Conservation (phyloP, 2,329 filamentous ascomycete species). For the Hymenoscyphus repandus region DNA sequence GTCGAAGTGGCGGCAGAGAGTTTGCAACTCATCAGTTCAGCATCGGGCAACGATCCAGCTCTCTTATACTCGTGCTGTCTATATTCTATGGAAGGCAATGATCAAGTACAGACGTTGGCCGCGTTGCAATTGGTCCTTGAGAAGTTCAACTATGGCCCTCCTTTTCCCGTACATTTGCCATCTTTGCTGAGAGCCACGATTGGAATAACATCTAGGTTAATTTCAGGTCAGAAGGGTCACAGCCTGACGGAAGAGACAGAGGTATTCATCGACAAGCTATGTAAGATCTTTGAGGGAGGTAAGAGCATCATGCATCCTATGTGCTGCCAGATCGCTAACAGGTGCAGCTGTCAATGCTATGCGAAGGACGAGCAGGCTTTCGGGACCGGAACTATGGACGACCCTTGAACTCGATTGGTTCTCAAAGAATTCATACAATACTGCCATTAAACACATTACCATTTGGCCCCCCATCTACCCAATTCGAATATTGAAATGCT, state of each 20-base stretch:
- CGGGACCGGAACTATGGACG: conserved; percentile 42
- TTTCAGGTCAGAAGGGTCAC: conserved; percentile 27
- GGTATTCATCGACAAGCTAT: conserved; percentile 43
- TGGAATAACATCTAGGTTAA: conserved; percentile 41
- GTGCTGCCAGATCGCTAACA: conserved; percentile 4
- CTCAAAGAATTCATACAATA: conserved; percentile 74
- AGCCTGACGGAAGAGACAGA: neutral
- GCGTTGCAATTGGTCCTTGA: conserved; percentile 57
- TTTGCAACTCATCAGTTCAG: conserved; percentile 54
- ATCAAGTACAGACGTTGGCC: conserved; percentile 53
- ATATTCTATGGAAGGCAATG: conserved; percentile 64
- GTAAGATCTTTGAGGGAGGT: conserved; percentile 49
- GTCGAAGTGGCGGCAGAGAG: conserved; percentile 55
- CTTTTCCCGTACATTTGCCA: conserved; percentile 51
- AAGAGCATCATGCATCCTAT: conserved; percentile 5
- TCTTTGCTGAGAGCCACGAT: conserved; percentile 60
- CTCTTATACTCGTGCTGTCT: conserved; percentile 76
- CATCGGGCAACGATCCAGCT: conserved; percentile 47
- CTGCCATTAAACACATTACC: conserved; percentile 59
- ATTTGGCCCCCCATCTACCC: conserved; percentile 49
- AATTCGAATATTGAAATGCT: conserved; percentile 50
- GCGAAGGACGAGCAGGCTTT: conserved; percentile 35
- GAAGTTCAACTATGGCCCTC: conserved; percentile 43
- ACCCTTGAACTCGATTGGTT: conserved; percentile 75
- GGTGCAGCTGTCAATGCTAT: conserved; percentile 31